These are phyloP conservation scores for Penicillium odoratum DNA, from an alignment of 495 filamentous ascomycete genomes.

Conservation along the genomic window DNA sequence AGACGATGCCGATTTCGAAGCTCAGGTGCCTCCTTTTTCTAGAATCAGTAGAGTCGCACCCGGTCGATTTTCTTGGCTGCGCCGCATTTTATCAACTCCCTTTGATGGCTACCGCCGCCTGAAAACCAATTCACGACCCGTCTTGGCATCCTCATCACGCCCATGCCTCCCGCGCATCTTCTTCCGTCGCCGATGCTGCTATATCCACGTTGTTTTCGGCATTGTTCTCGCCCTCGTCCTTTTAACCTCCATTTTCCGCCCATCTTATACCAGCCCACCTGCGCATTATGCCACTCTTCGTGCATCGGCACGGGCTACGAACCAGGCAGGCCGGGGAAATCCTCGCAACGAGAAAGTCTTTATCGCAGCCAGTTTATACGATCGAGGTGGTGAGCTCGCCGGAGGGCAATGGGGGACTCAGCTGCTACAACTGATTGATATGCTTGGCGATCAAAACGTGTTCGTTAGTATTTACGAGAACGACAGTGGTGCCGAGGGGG, in stretches of 20 bases:
- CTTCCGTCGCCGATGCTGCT: conserved; percentile 65
- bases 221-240: conserved; percentile 62
- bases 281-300: conserved; percentile 50
- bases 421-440: conserved; percentile 62
- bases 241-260: conserved; percentile 53
- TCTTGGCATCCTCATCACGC: conserved; percentile 25
- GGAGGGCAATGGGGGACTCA: conserved; percentile 65
- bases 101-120: conserved; percentile 37
- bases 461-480: conserved; percentile 68
- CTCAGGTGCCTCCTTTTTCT: conserved; percentile 35
- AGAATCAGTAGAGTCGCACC: conserved; percentile 19
- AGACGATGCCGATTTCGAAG: conserved; percentile 51
- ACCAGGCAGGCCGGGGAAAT: conserved; percentile 59
- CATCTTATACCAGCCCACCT: conserved; percentile 60
- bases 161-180: conserved; percentile 40
- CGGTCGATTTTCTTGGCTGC: conserved; percentile 28
- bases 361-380: conserved; percentile 74
- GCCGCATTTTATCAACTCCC: conserved; percentile 27
- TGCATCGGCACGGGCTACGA: conserved; percentile 33
- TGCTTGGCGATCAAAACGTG: conserved; percentile 53
- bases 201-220: conserved; percentile 60
- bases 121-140: conserved; percentile 30
- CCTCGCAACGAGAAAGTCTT: conserved; percentile 66
- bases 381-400: conserved; percentile 57
- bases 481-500: conserved; percentile 56